Evolutionary conservation across 768 basidiomycete genomes (phyloP).

Genomic region (Hypholoma sublateritium): DNA sequence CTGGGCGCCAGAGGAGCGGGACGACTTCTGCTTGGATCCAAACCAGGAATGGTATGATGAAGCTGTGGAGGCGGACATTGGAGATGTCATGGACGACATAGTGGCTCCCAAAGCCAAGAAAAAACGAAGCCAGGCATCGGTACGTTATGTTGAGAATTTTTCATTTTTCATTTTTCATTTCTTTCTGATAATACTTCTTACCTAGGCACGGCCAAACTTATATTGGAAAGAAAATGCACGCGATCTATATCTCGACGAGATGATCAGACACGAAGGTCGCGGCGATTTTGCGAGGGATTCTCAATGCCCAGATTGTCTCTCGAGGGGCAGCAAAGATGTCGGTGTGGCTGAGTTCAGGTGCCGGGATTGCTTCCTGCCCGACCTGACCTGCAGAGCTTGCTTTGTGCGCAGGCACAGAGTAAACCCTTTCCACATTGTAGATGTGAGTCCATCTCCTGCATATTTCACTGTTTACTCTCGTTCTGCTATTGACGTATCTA

Average conservation of each 20-base stretch:
- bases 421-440: slow-evolving; percentile 6
- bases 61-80: slow-evolving; percentile 5
- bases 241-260: slow-evolving; percentile 8
- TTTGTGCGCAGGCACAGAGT: slow-evolving; percentile 5
- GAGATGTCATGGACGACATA: neutral
- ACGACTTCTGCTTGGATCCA: slow-evolving; percentile 5
- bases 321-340: neutral
- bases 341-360: slow-evolving; percentile 5
- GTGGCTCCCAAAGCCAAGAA: neutral
- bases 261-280: slow-evolving; percentile 5
- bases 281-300: slow-evolving; percentile 1
- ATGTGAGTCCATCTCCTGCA: slow-evolving; percentile 1
- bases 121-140: neutral
- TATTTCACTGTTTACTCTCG: no score
- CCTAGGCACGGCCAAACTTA: neutral
- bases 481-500: no score
- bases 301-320: slow-evolving; percentile 8
- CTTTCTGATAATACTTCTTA: no score
- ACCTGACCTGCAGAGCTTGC: slow-evolving; percentile 1
- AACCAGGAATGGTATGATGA: slow-evolving; percentile 8
- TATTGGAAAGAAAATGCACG: slow-evolving; percentile 8
- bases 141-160: neutral
- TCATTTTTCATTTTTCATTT: neutral
- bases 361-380: slow-evolving; percentile 7
- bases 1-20: slow-evolving; percentile 2